Evolutionary conservation across 2,329 filamentous ascomycete species (phyloP).

Genomic region (Blumeria graminis): DNA sequence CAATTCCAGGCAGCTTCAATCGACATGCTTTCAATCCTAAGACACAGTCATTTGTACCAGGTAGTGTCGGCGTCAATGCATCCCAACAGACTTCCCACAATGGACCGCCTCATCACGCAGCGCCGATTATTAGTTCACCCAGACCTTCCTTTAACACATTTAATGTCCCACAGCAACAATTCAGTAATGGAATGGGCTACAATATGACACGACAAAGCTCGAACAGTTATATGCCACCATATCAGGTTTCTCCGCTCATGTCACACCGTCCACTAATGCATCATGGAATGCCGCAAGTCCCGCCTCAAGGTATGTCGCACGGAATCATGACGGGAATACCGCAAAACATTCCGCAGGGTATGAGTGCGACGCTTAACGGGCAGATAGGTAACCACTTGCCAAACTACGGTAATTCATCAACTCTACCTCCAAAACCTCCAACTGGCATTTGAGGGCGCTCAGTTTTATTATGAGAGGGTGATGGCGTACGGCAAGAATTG

Average conservation of each 20-base stretch:
- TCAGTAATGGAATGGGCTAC: conserved; percentile 14
- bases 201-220: conserved; percentile 16
- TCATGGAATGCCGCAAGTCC: conserved; percentile 12
- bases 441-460: conserved; percentile 15
- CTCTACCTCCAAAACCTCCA: conserved; percentile 29
- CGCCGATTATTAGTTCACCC: conserved; percentile 15
- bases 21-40: conserved; percentile 82
- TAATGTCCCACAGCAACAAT: conserved; percentile 14
- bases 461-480: conserved; percentile 11
- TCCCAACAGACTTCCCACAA: conserved; percentile 17
- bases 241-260: conserved; percentile 16
- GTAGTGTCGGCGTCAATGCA: conserved; percentile 24
- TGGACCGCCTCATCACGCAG: conserved; percentile 14
- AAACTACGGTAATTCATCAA: conserved; percentile 29
- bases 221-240: conserved; percentile 16
- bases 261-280: conserved; percentile 15
- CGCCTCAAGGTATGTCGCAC: conserved; percentile 9
- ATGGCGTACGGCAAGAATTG: conserved; percentile 16
- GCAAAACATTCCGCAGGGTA: conserved; percentile 8
- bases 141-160: conserved; percentile 21
- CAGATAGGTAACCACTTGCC: conserved; percentile 23
- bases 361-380: conserved; percentile 11
- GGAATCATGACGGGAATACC: conserved; percentile 9
- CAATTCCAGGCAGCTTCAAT: conserved; percentile 63
- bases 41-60: conserved; percentile 74